Conservation (phyloP, 1,284 basidiomycete genomes). For the Ustilago lituana region DNA sequence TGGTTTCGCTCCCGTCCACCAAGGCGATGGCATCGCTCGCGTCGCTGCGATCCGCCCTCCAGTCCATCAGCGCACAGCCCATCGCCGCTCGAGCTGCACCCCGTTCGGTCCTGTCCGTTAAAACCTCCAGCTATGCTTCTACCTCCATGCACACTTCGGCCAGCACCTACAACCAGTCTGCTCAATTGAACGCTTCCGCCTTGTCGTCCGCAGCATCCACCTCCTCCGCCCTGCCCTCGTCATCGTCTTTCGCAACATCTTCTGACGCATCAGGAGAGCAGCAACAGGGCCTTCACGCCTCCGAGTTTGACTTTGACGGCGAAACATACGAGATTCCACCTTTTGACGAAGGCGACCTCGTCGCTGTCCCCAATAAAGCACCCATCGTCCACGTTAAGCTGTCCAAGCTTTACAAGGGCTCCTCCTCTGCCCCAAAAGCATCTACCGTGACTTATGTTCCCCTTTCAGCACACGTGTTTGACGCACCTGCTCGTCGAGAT, state of each 20-base stretch:
- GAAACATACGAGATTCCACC: conserved; percentile 27
- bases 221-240: conserved; percentile 4
- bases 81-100: conserved; percentile 19
- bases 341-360: conserved; percentile 36
- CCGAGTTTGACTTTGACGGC: conserved; percentile 39
- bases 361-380: conserved; percentile 43
- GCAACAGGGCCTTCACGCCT: conserved; percentile 19
- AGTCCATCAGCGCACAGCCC: conserved; percentile 29
- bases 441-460: conserved; percentile 69
- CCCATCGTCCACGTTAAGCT: conserved; percentile 52
- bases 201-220: conserved; percentile 5
- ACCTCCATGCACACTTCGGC: conserved; percentile 30
- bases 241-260: conserved; percentile 5
- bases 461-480: conserved; percentile 84
- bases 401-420: conserved; percentile 29
- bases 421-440: not conserved
- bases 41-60: conserved; percentile 28
- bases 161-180: conserved; percentile 1
- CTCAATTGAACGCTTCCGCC: not conserved
- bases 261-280: conserved; percentile 2
- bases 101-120: not conserved
- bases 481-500: conserved; percentile 82
- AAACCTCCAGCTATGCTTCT: conserved; percentile 10
- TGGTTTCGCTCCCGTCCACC: conserved; percentile 23
- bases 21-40: conserved; percentile 30